A percentile compares a stretch with the other conserved stretches of the same genome.
These are phyloP conservation scores for Aspergillus heteromorphus DNA, from an alignment of 495 filamentous ascomycete species.

Conservation along the genomic window DNA sequence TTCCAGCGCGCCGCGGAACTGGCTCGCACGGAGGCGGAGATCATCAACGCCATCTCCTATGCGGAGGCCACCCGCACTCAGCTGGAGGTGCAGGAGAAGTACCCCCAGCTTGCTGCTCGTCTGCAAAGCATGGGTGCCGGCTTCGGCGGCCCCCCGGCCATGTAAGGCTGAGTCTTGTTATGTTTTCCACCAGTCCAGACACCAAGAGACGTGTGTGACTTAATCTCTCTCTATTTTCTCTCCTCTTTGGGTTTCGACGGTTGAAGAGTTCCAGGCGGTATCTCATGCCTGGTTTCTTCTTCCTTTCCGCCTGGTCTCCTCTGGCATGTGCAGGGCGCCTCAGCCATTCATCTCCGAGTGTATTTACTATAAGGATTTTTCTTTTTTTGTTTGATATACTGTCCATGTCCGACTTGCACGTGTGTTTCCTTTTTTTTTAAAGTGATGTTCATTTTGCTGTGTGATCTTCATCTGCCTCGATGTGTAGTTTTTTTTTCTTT, in stretches of 20 bases:
- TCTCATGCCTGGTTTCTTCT: conserved; percentile 2
- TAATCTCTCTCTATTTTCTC: conserved; percentile 15
- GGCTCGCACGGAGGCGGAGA: conserved; percentile 90
- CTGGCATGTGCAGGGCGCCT: conserved; percentile 17
- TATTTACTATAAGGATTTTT: conserved; percentile 32
- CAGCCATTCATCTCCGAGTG: conserved; percentile 26
- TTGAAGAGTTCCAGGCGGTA: not conserved
- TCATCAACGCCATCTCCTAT: conserved; percentile 94
- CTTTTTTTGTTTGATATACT: not conserved
- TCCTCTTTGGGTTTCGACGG: conserved; percentile 6
- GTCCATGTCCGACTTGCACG: conserved; percentile 5
- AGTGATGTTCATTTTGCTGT: not conserved
- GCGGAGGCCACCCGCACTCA: conserved; percentile 96
- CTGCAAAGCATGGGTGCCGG: conserved; percentile 68
- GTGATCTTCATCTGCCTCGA: not conserved
- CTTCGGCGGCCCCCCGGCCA: conserved; percentile 28
- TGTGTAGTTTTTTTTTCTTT: not conserved
- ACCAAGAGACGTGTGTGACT: not conserved
- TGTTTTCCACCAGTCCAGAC: not conserved
- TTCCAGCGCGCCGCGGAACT: conserved; percentile 95
- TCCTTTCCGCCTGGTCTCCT: conserved; percentile 18
- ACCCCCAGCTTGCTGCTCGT: conserved; percentile 84
- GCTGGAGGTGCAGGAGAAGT: conserved; percentile 96
- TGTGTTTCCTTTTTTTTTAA: not conserved
- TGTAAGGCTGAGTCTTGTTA: conserved; percentile 28